Percentiles rank a stretch among this genome's conserved stretches.
These are phyloP conservation scores for Eucalyptus pauciflora DNA, from an alignment of 345 rosid genomes.

Conservation along the genomic window DNA sequence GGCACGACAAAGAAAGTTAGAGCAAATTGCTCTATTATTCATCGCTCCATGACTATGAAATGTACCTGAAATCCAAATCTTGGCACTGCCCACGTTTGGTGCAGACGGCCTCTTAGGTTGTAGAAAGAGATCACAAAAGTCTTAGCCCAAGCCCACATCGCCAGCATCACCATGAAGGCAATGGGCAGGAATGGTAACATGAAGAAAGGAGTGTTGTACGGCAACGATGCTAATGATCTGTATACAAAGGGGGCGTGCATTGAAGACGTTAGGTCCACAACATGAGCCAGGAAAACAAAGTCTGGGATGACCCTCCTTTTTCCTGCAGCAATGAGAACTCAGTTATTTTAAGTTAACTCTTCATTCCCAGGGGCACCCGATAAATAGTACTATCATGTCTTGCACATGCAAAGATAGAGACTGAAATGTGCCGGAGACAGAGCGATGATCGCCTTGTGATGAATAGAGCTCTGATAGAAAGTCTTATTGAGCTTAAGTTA, in stretches of 20 bases:
- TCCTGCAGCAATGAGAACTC: slow-evolving; percentile 13
- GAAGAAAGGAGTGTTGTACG: slow-evolving; percentile 30
- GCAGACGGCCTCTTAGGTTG: slow-evolving; percentile 48
- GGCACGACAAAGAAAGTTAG: not conserved
- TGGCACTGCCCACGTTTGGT: slow-evolving; percentile 83
- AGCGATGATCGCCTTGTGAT: not conserved
- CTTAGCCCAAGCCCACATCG: slow-evolving; percentile 79
- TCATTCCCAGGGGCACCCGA: not conserved
- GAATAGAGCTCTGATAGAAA: not conserved
- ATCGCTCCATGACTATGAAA: not conserved
- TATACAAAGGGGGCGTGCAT: slow-evolving; percentile 62
- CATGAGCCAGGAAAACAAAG: slow-evolving; percentile 94
- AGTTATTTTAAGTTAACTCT: not conserved
- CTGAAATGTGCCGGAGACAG: not conserved
- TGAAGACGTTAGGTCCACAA: slow-evolving; percentile 52
- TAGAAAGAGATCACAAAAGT: slow-evolving; percentile 48
- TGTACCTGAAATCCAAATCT: slow-evolving; percentile 81
- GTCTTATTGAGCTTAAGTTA: not conserved
- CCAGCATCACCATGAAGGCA: slow-evolving; percentile 26
- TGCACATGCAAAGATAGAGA: not conserved
- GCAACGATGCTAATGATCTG: slow-evolving; percentile 48
- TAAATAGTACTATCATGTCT: not conserved
- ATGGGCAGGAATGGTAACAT: slow-evolving; percentile 37
- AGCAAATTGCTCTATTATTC: not conserved
- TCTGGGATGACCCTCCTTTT: slow-evolving; percentile 46